Percentiles rank a stretch among this genome's conserved stretches.
phyloP scores from a whole-genome alignment of 129 eudicot species.

The Artemisia tridentata region DNA sequence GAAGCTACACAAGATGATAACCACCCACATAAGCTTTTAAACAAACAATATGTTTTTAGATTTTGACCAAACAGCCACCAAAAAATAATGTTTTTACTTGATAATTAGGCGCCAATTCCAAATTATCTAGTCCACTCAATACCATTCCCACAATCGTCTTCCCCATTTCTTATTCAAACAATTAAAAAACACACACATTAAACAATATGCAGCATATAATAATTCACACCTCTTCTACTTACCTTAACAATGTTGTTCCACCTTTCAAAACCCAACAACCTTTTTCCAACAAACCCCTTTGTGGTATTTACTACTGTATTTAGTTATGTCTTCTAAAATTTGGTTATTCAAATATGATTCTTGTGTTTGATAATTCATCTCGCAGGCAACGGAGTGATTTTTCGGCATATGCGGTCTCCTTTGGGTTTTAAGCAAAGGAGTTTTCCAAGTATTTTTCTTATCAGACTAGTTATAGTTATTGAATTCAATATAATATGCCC shows the following conservation, averaged over 20 bases:
- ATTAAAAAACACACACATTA: neutral
- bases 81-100: neutral
- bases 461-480: neutral
- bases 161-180: slow-evolving; percentile 11
- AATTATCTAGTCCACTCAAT: slow-evolving; percentile 52
- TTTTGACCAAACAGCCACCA: too few relatives aligned
- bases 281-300: slow-evolving; percentile 20
- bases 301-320: slow-evolving; percentile 29
- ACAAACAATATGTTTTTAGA: too few relatives aligned
- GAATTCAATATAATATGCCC: neutral
- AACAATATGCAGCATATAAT: slow-evolving; percentile 18
- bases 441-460: slow-evolving; percentile 10
- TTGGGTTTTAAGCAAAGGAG: slow-evolving; percentile 13
- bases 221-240: slow-evolving; percentile 25
- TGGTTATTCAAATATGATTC: neutral
- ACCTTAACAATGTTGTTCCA: slow-evolving; percentile 18
- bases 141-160: slow-evolving; percentile 14
- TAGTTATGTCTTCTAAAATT: neutral
- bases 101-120: slow-evolving; percentile 41
- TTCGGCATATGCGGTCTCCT: slow-evolving; percentile 14
- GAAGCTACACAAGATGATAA: too few relatives aligned
- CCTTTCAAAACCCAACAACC: slow-evolving; percentile 30
- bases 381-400: slow-evolving; percentile 16
- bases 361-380: neutral
- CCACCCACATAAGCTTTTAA: too few relatives aligned